Base-by-base conservation (phyloP, 2,329 filamentous ascomycete genomes). In the Exserohilum turcica region DNA sequence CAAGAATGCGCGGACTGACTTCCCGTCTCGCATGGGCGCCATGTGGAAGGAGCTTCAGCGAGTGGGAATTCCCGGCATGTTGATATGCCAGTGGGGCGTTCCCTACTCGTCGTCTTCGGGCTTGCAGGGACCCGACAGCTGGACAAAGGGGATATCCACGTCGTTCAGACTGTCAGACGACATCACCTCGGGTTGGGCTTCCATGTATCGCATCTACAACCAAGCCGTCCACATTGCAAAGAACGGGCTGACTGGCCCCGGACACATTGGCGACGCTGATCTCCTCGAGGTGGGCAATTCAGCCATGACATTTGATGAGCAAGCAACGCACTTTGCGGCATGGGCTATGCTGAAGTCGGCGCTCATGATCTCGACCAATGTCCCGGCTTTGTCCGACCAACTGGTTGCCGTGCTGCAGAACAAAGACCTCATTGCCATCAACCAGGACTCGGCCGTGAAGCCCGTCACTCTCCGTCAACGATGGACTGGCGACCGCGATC, bases 311-410 rank as follows among this genome's bases (percentile, higher is more conserved):
- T 64, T 60, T 15, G 61, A 64, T 33, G 61, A 64, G 46, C 59
- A 64, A 43, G 56, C 61, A n/a, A 64, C 61, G 6, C 59, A 64
- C 29, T 64, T 64, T 3, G 61, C 61, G 2, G 52, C 54, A 3
- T 64, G 61, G 61, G 61, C 61, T 15, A 64, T 64, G 61, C 43
- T 64, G 12, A 64, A 62, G 43, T 62, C 61, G 7, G 61, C 59
- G 19, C 57, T 64, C 7, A 62, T 64, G 59, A 58, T 64, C 15
- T 62, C 59, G 1, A 62, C 61, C 7, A 57, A 64, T 12, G 46
- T 64, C 2, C 10, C 57, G 1, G 48, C 54, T 28, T 28, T 62
- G 19, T 64, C 61, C 0, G 37, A 47, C 5, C 50, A 53, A 2
- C 16, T 57, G 5, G 56, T 62, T 15, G 56, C 60, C 15, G 48